Conservation (phyloP, 345 rosid genomes). For the Microthlaspi erraticum region DNA sequence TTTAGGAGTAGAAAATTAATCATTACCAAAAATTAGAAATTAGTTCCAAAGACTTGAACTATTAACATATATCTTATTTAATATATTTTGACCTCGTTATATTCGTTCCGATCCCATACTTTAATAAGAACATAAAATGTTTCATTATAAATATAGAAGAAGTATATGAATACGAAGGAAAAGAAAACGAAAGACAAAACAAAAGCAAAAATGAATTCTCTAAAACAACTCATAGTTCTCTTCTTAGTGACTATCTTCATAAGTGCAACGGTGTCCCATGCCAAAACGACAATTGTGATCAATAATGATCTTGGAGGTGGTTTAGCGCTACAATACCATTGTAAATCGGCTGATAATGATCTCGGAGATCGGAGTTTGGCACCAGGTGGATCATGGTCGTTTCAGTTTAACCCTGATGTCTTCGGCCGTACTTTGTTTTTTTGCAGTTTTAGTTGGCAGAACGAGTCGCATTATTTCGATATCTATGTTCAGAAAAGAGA, state of each 20-base stretch:
- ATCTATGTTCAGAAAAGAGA: background rate
- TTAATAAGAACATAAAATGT: too few relatives aligned
- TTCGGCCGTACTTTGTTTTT: constrained; percentile 18
- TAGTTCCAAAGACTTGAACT: background rate
- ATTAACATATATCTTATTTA: background rate
- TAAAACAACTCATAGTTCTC: background rate
- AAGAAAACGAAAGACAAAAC: background rate
- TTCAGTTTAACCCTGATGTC: background rate
- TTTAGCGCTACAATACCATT: constrained; percentile 2
- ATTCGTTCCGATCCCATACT: too few relatives aligned
- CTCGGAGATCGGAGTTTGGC: constrained; percentile 10
- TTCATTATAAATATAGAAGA: background rate
- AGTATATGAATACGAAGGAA: background rate
- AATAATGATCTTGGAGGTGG: constrained; percentile 17
- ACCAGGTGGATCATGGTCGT: constrained; percentile 9
- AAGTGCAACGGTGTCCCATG: background rate
- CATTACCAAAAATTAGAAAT: background rate
- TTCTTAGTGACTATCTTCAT: constrained; percentile 1
- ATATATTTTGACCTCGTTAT: background rate
- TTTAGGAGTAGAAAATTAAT: background rate
- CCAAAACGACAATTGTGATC: background rate
- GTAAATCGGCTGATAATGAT: constrained; percentile 7
- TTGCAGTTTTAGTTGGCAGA: background rate
- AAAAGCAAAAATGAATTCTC: constrained; percentile 7
- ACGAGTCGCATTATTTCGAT: background rate